Evolutionary conservation across 1,139 yeast species (phyloP).

Genomic region (Hyphopichia buzzinii): DNA sequence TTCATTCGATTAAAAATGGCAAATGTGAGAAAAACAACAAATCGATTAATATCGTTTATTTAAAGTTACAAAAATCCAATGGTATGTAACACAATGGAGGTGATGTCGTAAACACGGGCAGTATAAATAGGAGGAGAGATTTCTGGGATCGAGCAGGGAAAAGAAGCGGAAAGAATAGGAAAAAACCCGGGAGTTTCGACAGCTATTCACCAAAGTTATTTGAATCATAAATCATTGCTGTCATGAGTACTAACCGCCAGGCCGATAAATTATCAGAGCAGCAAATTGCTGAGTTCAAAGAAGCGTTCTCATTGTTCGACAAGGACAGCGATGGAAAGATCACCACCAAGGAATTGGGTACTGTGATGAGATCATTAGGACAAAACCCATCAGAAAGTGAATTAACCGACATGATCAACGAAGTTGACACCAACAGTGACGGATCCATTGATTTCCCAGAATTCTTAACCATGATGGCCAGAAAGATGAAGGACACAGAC

Average conservation of each 20-base stretch:
- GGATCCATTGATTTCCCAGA: slow-evolving; percentile 93
- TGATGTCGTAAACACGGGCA: too few relatives aligned
- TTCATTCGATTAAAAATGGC: too few relatives aligned
- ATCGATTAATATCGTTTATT: neutral
- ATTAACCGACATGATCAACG: slow-evolving; percentile 93
- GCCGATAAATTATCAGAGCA: slow-evolving; percentile 91
- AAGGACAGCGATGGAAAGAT: slow-evolving; percentile 95
- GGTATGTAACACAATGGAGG: neutral
- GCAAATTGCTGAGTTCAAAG: slow-evolving; percentile 95
- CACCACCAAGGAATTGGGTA: slow-evolving; percentile 93
- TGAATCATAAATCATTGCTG: too few relatives aligned
- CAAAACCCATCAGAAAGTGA: slow-evolving; percentile 96
- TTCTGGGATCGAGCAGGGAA: neutral
- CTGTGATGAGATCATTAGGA: slow-evolving; percentile 97
- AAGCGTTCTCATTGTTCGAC: slow-evolving; percentile 94
- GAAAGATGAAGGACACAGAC: slow-evolving; percentile 95
- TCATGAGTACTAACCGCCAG: slow-evolving; percentile 28
- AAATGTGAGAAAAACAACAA: too few relatives aligned
- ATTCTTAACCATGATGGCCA: slow-evolving; percentile 82
- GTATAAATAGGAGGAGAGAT: neutral
- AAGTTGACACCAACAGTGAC: slow-evolving; percentile 92
- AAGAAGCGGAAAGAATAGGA: neutral
- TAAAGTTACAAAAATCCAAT: too few relatives aligned
- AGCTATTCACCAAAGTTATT: too few relatives aligned
- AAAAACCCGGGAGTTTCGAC: neutral